phyloP scores from a whole-genome alignment of 129 eudicot species.

The Lactuca saligna region DNA sequence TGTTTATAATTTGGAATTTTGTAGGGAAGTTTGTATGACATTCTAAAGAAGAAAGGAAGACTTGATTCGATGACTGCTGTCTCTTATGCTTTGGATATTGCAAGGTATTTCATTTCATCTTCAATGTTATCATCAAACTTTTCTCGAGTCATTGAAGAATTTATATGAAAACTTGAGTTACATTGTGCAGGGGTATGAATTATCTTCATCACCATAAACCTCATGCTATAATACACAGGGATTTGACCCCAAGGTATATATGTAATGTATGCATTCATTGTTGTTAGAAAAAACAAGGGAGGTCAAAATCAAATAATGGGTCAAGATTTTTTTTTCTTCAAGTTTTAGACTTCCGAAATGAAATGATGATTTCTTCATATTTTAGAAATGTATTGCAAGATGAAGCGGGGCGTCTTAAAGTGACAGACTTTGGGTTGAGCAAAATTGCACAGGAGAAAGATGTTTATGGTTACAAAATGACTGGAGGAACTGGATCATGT shows the following conservation, averaged over 20 bases:
- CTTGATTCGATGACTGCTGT: conserved; percentile 63
- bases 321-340: not conserved
- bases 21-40: conserved; percentile 70
- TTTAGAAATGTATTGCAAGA: conserved; percentile 69
- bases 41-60: conserved; percentile 62
- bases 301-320: not conserved
- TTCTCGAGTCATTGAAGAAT: not conserved
- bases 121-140: too few relatives aligned
- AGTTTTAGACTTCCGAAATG: not conserved
- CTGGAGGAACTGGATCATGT: conserved; percentile 82
- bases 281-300: too few relatives aligned
- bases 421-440: conserved; percentile 74
- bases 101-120: conserved; percentile 48
- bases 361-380: not conserved
- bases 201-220: conserved; percentile 71
- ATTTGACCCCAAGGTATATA: conserved; percentile 74
- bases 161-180: not conserved
- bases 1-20: conserved; percentile 7
- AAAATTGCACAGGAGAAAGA: conserved; percentile 70
- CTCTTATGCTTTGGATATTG: conserved; percentile 74
- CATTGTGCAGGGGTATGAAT: conserved; percentile 50
- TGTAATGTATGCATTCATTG: not conserved
- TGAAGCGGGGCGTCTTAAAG: conserved; percentile 80
- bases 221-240: conserved; percentile 69
- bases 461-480: conserved; percentile 60